A percentile compares a stretch with the other conserved stretches of the same genome.
These are phyloP conservation scores for Moesziomyces antarcticus DNA, from an alignment of 1,284 basidiomycete species.

Conservation along the genomic window DNA sequence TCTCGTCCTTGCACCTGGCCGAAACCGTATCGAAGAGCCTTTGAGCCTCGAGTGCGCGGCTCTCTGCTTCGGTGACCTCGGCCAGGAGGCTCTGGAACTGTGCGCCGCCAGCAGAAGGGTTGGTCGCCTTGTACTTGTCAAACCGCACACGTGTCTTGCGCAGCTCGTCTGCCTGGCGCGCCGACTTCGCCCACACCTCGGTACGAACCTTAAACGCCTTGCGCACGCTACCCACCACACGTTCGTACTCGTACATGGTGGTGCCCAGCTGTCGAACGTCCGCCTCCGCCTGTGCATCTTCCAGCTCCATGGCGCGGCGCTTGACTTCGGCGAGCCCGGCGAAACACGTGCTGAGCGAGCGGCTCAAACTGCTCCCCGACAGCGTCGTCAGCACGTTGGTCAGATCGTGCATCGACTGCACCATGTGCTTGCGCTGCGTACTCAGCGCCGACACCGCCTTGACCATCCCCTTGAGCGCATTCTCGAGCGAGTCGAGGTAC, in stretches of 20 bases:
- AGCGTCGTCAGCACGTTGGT: conserved; percentile 63
- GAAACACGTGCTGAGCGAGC: conserved; percentile 67
- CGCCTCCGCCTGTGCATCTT: conserved; percentile 58
- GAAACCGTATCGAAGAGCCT: conserved; percentile 89
- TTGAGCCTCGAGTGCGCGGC: conserved; percentile 68
- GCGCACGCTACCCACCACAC: conserved; percentile 88
- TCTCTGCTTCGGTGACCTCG: conserved; percentile 52
- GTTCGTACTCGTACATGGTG: conserved; percentile 88
- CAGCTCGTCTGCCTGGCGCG: conserved; percentile 77
- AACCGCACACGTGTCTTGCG: conserved; percentile 78
- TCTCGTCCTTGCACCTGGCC: conserved; percentile 86
- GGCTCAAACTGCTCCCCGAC: conserved; percentile 66
- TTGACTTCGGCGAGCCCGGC: conserved; percentile 66
- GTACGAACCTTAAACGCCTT: conserved; percentile 87
- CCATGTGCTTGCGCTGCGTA: conserved; percentile 76
- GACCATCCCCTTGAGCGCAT: conserved; percentile 84
- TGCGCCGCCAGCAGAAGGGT: conserved; percentile 15
- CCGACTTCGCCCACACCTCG: conserved; percentile 74
- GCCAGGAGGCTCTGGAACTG: conserved; percentile 50
- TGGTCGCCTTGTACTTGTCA: conserved; percentile 82
- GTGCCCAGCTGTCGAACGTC: conserved; percentile 71
- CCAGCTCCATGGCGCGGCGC: conserved; percentile 52
- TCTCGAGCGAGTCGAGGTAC: conserved; percentile 89
- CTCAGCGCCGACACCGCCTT: conserved; percentile 85
- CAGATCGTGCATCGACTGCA: conserved; percentile 61